Evolutionary conservation across 768 basidiomycete species (phyloP), one percentile per base, ranked within the genome.

Genomic region (Mycena rebaudengoi): DNA sequence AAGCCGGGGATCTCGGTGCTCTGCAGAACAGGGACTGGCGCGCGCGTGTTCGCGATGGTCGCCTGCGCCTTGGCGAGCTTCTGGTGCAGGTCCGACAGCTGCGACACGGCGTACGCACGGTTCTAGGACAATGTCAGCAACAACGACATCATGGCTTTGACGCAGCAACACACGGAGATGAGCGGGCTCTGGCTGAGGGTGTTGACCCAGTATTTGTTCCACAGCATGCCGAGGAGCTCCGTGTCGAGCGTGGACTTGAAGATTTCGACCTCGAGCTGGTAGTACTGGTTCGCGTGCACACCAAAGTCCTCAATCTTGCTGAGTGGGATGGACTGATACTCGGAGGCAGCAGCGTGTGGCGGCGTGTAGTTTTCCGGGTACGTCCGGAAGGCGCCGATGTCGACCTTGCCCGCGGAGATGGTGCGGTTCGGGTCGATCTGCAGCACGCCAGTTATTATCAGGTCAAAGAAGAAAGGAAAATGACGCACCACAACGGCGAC

Each of bases 171-270:
- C 60, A 98, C 97, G 21, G 95, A 95, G 51, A 98, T 91, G 48
- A 99, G 76, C 5, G 96, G 91, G 72, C 94, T 97, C 72, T 95
- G 94, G 70, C 93, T 95, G 37, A 99, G 82, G 3, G 98, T 99
- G 70, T 96, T 96, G 25, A 98, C 95, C 98, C 98, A 99, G 71
- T 99, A 99, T 78, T 98, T 99, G 79, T 99, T 99, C 97, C 97
- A 99, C 55, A 99, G 78, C 73, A 96, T 79, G 21, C 92, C 93
- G 41, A 99, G 83, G 3, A 99, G 80, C 71, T 96, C 89, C 29
- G 88, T 90, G 74, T 99, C 98, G 50, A 96, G 79, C 62, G 85
- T 89, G 25, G 91, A 93, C 77, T 98, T 98, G 87, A 98, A 99
- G 53, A 98, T 91, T 73, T 96, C 90, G 18, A 99, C 91, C 30